Evolutionary conservation across 2,329 filamentous ascomycete species (phyloP).

Genomic region (Cryphonectria carpinicola): DNA sequence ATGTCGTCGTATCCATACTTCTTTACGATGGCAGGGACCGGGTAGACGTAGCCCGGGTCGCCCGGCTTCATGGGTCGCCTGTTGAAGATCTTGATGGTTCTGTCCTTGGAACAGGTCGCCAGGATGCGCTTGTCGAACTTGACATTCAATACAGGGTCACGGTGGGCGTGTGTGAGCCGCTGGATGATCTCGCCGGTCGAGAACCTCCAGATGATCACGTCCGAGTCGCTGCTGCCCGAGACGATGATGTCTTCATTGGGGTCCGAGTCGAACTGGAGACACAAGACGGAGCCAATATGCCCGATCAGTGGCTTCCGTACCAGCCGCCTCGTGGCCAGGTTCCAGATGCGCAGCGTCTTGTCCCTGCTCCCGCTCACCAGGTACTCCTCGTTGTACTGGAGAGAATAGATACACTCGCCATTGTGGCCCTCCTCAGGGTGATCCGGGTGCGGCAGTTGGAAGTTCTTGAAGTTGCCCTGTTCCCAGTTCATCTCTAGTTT

Average conservation of each 20-base stretch:
- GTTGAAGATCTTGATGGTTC: conserved; percentile 96
- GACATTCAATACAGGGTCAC: conserved; percentile 90
- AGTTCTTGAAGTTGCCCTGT: conserved; percentile 78
- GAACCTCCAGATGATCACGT: conserved; percentile 90
- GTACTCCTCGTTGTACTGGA: conserved; percentile 84
- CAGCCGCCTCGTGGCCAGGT: conserved; percentile 80
- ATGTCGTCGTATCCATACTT: conserved; percentile 57
- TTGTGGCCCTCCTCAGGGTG: conserved; percentile 80
- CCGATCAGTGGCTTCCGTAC: conserved; percentile 72
- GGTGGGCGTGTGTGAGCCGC: conserved; percentile 75
- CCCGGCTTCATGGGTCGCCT: conserved; percentile 67
- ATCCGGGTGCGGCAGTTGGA: conserved; percentile 85
- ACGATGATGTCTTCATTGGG: conserved; percentile 91
- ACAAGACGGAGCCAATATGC: conserved; percentile 86
- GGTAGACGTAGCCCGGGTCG: conserved; percentile 60
- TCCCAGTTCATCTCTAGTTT: conserved; percentile 92
- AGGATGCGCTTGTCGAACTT: conserved; percentile 89
- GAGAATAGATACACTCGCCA: conserved; percentile 87
- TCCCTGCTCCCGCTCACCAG: conserved; percentile 94
- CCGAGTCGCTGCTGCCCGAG: conserved; percentile 90
- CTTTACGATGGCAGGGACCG: conserved; percentile 55
- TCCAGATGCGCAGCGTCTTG: conserved; percentile 85
- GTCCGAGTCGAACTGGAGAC: conserved; percentile 90
- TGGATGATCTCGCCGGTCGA: conserved; percentile 85
- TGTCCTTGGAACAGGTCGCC: conserved; percentile 97